phyloP scores from a whole-genome alignment of 1,139 yeast species.

The Saccharomyces hybrid region DNA sequence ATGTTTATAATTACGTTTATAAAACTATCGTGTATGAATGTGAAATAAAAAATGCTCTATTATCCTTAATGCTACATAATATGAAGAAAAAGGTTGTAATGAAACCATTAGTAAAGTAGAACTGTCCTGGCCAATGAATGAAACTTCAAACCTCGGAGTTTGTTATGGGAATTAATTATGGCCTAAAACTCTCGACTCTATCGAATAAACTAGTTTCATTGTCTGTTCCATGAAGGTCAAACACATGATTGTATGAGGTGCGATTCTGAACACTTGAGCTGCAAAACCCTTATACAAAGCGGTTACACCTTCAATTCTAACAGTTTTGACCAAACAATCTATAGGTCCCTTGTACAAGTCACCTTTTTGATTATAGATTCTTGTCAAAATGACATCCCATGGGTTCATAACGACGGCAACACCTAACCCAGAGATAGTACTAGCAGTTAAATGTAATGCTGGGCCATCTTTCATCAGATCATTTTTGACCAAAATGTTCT shows the following conservation, averaged over 20 bases:
- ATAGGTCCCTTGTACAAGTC: conserved; percentile 77
- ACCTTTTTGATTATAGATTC: conserved; percentile 93
- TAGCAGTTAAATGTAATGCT: conserved; percentile 62
- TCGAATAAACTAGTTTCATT: conserved; percentile 49
- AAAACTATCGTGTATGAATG: neutral
- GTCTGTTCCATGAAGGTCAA: conserved; percentile 94
- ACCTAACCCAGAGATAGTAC: conserved; percentile 80
- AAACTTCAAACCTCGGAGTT: neutral
- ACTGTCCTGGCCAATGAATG: neutral
- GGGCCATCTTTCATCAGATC: conserved; percentile 57
- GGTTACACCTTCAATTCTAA: conserved; percentile 69
- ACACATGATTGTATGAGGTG: conserved; percentile 89
- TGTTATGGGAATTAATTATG: conserved; percentile 7
- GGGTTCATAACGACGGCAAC: conserved; percentile 96
- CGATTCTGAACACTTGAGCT: conserved; percentile 87
- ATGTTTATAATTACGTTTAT: neutral
- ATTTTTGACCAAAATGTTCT: conserved; percentile 43
- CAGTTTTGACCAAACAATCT: conserved; percentile 81
- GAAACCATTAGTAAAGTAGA: neutral
- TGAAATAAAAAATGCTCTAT: conserved; percentile 1
- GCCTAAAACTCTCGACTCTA: conserved; percentile 35
- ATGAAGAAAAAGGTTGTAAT: neutral
- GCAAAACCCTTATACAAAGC: conserved; percentile 93
- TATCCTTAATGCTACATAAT: neutral
- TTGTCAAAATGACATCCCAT: conserved; percentile 88